A percentile compares a stretch with the other conserved stretches of the same genome.
These are phyloP conservation scores for Suhomyces vadensis DNA, from an alignment of 805 yeast species.

Conservation along the genomic window DNA sequence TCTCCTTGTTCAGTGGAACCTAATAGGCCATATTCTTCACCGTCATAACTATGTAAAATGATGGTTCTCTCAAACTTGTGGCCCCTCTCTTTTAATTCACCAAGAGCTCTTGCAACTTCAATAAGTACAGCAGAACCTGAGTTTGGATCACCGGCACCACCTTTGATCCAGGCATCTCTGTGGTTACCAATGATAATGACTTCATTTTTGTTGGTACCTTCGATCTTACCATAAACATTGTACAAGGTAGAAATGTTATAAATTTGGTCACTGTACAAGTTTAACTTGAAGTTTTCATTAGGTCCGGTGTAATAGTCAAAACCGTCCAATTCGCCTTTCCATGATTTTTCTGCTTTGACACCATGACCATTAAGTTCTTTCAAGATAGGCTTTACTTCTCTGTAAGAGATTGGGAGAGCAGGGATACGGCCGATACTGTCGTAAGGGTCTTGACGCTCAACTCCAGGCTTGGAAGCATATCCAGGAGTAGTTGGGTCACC, in stretches of 20 bases:
- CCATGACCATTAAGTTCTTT: slow-evolving; percentile 40
- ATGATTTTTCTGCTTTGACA: slow-evolving; percentile 25
- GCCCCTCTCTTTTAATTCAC: slow-evolving; percentile 37
- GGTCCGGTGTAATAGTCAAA: slow-evolving; percentile 44
- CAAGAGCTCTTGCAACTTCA: slow-evolving; percentile 45
- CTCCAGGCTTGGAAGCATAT: slow-evolving; percentile 53
- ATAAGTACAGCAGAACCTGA: slow-evolving; percentile 45
- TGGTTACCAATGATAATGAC: slow-evolving; percentile 47
- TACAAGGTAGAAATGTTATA: slow-evolving; percentile 42
- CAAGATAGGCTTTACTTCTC: slow-evolving; percentile 47
- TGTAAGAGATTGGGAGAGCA: slow-evolving; percentile 44
- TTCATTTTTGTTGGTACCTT: slow-evolving; percentile 41
- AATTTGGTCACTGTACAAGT: slow-evolving; percentile 42
- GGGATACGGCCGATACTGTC: slow-evolving; percentile 39
- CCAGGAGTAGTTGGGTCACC: slow-evolving; percentile 84
- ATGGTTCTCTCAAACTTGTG: slow-evolving; percentile 41
- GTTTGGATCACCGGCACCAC: slow-evolving; percentile 50
- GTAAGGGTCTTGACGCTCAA: slow-evolving; percentile 36
- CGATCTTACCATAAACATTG: slow-evolving; percentile 47
- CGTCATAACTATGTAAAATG: slow-evolving; percentile 42
- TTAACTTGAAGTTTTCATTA: slow-evolving; percentile 33
- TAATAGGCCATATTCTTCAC: slow-evolving; percentile 51
- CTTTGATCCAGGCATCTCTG: slow-evolving; percentile 50
- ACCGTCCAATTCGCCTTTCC: slow-evolving; percentile 44
- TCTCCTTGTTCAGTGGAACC: slow-evolving; percentile 62